These are phyloP conservation scores for Myxozyma neglecta DNA, from an alignment of 805 yeast species.

Conservation along the genomic window DNA sequence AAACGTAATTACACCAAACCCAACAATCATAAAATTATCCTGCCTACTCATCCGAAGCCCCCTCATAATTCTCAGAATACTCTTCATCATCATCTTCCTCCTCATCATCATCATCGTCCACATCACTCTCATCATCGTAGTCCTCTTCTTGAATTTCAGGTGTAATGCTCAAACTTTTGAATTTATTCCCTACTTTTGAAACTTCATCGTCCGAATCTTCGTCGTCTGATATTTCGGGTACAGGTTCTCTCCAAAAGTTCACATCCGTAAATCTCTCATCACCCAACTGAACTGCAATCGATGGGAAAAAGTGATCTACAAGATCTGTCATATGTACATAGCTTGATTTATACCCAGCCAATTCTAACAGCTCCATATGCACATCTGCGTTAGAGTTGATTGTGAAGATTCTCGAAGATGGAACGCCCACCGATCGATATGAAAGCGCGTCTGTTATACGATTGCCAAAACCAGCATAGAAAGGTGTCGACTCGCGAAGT, in stretches of 20 bases:
- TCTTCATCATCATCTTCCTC: constrained; percentile 30
- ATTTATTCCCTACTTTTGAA: neutral
- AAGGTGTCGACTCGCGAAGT: constrained; percentile 46
- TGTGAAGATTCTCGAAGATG: constrained; percentile 90
- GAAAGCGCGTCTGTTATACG: constrained; percentile 95
- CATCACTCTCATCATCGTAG: constrained; percentile 39
- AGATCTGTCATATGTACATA: constrained; percentile 88
- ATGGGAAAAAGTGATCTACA: constrained; percentile 97
- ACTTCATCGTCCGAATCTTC: constrained; percentile 31
- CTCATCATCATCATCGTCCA: constrained; percentile 39
- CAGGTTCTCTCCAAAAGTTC: constrained; percentile 88
- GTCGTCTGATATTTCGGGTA: constrained; percentile 49
- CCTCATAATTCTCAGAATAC: constrained; percentile 4
- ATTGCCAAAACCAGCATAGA: constrained; percentile 97
- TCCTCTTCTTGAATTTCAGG: constrained; percentile 33
- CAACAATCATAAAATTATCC: neutral
- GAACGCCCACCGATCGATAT: constrained; percentile 89
- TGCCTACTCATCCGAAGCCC: constrained; percentile 2
- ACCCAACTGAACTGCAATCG: constrained; percentile 47
- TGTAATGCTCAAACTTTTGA: constrained; percentile 2
- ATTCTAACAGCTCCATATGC: constrained; percentile 90
- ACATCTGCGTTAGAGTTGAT: constrained; percentile 97
- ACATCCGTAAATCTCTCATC: constrained; percentile 78
- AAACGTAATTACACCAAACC: neutral
- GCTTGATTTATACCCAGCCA: constrained; percentile 88